Base-by-base conservation (phyloP, 2,329 filamentous ascomycete species). In the Westerdykella ornata region DNA sequence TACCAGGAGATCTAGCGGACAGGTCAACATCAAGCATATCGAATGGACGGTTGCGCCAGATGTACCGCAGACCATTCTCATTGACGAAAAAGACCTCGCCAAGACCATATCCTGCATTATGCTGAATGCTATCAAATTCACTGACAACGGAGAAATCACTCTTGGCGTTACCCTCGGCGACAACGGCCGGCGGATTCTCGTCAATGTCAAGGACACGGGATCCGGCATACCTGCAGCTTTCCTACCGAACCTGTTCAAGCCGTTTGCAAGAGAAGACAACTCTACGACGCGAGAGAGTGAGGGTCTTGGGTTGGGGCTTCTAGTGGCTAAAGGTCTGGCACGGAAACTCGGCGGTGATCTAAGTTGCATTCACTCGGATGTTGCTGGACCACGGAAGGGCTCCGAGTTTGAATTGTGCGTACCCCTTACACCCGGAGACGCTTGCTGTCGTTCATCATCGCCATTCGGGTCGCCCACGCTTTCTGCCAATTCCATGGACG, bases 321-420 rank as follows among this genome's bases (percentile, higher is more conserved):
- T 85, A 55, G 82, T 85, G n/a, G 82, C 82, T 1, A 85, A 85
- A 62, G 81, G 81, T 3, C 70, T 85, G 35, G 79, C 82, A 4
- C 72, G 82, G 40, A 82, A 81, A 57, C 74, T 85, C 42, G 80
- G 81, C 18, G 82, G 82, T 13, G 82, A 85, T 60, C 66, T 86
- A 15, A 73, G 76, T 38, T 79, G 82, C 50, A 72, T 80, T 32
- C 72, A 75, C 37, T 83, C 82, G 4, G 75, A 78, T 22, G 81
- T 80, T 0, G 68, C 72, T 7, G 81, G 80, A 0, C 74, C 78
- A 8, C 63, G 71, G 22, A 76, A 74, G 53, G 82, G 82, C 9
- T 79, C 80, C 1, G 80, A 84, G 49, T 86, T 86, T 56, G 76
- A 84, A 51, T 79, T 85, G 51, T 75, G 77, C 36, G 69, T 85